A percentile compares a stretch with the other conserved stretches of the same genome.
These are phyloP conservation scores for Aristolochia californica DNA, from an alignment of 164 flowering plant genomes.

Conservation along the genomic window DNA sequence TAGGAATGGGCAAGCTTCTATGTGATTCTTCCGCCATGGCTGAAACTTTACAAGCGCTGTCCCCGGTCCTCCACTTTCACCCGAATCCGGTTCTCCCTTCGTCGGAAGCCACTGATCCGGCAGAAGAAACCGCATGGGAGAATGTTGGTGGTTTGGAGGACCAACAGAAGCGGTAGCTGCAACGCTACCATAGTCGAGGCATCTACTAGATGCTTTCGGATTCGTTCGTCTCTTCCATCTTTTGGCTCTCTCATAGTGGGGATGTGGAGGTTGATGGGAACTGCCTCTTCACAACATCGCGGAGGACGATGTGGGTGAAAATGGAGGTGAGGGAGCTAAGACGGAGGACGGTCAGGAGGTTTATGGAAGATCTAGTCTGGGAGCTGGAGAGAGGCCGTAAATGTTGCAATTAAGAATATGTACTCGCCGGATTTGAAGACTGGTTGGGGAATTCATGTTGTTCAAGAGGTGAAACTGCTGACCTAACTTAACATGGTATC, in stretches of 20 bases:
- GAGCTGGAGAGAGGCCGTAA: constrained; percentile 23
- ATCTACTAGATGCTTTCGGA: constrained; percentile 72
- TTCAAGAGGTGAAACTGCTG: constrained; percentile 80
- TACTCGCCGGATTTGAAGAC: constrained; percentile 74
- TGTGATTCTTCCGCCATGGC: constrained; percentile 30
- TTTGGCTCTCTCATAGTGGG: constrained; percentile 74
- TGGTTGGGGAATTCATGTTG: constrained; percentile 96
- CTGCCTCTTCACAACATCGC: constrained; percentile 79
- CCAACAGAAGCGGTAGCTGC: constrained; percentile 49
- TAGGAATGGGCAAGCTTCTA: constrained; percentile 50
- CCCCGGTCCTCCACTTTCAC: constrained; percentile 9
- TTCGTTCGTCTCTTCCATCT: constrained; percentile 28
- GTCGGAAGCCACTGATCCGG: constrained; percentile 14
- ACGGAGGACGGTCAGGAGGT: constrained; percentile 62
- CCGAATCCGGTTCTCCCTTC: constrained; percentile 6
- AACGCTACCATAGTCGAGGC: constrained; percentile 43
- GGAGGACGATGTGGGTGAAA: constrained; percentile 35
- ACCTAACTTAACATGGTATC: too few relatives aligned
- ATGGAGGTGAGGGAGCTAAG: constrained; percentile 60
- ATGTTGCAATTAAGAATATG: constrained; percentile 49
- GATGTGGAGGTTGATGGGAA: constrained; percentile 91
- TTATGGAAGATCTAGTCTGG: constrained; percentile 54
- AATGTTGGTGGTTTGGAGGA: constrained; percentile 70
- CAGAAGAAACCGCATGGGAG: constrained; percentile 33
- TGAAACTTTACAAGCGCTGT: constrained; percentile 5